Percentiles rank a stretch among this genome's conserved stretches.
Evolutionary conservation across 2,329 filamentous ascomycete species (phyloP).

Genomic region (Calonectria pseudoreteaudii): DNA sequence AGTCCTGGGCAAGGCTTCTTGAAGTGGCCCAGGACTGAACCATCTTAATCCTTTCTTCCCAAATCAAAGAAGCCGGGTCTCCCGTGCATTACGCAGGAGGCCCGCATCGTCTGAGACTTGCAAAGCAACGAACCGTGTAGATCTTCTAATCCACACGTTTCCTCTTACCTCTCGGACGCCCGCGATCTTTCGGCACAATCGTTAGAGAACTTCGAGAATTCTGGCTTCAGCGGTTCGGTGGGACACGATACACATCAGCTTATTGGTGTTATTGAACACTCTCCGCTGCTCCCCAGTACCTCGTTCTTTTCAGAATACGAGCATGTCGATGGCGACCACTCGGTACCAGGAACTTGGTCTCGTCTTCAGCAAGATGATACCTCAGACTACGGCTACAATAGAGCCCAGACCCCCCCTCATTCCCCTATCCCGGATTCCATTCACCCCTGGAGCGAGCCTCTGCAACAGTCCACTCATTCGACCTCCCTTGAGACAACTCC

Average conservation of each 20-base stretch:
- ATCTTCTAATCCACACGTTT: background rate
- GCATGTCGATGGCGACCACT: background rate
- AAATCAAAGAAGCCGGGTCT: background rate
- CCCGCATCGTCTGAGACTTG: background rate
- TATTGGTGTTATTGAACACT: background rate
- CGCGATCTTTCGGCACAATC: background rate
- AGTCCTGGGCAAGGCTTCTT: background rate
- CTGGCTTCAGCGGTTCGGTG: background rate
- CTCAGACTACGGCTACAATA: background rate
- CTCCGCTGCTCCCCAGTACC: background rate
- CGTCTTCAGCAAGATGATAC: background rate
- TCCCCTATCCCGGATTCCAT: background rate
- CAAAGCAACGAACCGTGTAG: background rate
- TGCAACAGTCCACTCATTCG: background rate
- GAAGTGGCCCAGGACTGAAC: background rate
- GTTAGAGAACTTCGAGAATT: background rate
- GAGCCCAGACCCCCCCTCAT: background rate
- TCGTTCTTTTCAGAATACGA: background rate
- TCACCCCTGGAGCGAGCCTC: background rate
- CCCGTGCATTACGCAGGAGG: background rate
- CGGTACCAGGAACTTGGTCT: background rate
- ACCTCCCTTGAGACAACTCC: background rate
- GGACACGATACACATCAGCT: background rate
- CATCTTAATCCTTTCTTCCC: background rate
- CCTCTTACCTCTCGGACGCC: background rate